Evolutionary conservation across 768 basidiomycete species (phyloP).

Genomic region (Termitomyces sp.): DNA sequence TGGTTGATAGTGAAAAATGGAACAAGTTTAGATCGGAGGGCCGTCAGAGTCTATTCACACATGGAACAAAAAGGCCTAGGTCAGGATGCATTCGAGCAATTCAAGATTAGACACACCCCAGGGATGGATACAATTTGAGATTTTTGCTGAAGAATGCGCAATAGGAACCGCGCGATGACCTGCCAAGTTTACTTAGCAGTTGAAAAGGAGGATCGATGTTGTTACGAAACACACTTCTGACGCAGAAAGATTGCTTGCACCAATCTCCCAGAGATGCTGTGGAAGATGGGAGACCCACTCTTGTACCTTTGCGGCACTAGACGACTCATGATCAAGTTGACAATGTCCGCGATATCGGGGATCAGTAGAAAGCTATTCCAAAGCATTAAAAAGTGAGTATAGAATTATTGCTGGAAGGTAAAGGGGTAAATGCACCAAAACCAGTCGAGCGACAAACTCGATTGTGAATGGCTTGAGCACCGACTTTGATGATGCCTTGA

Average conservation of each 20-base stretch:
- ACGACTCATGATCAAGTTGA: constrained; percentile 24
- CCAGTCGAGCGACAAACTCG: constrained; percentile 69
- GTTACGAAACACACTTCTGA: constrained; percentile 49
- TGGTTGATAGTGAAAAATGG: constrained; percentile 83
- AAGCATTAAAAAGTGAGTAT: neutral
- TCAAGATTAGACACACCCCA: constrained; percentile 34
- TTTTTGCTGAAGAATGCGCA: constrained; percentile 55
- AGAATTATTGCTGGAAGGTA: constrained; percentile 3
- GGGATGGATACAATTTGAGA: constrained; percentile 32
- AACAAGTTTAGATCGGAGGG: constrained; percentile 54
- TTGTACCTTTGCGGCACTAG: constrained; percentile 31
- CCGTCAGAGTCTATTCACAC: constrained; percentile 36
- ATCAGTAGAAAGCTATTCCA: constrained; percentile 53
- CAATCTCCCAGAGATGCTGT: constrained; percentile 81
- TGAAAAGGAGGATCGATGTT: neutral
- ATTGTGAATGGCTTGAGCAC: constrained; percentile 61
- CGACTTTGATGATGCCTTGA: constrained; percentile 52
- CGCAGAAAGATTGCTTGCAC: constrained; percentile 44
- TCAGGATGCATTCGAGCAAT: neutral
- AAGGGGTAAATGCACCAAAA: constrained; percentile 49
- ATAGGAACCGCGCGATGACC: constrained; percentile 57
- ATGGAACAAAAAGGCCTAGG: neutral
- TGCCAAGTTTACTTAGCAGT: constrained; percentile 17
- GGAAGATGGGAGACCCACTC: constrained; percentile 78
- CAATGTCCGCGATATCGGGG: constrained; percentile 48